These are phyloP conservation scores for Pichia sp. DNA, from an alignment of 1,139 yeast species.

Conservation along the genomic window DNA sequence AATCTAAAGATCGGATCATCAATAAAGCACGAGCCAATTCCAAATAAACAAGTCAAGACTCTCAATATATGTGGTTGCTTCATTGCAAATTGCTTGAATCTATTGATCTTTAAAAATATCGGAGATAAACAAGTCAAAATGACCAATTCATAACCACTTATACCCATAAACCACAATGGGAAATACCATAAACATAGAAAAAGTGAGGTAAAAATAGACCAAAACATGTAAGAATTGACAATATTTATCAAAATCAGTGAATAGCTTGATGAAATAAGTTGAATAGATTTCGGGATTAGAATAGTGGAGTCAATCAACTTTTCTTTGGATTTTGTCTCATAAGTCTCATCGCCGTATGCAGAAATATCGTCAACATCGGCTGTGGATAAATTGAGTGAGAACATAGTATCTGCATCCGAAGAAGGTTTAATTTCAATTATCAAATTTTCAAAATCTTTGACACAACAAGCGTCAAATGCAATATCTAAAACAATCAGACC, in stretches of 20 bases:
- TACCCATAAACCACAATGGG: constrained; percentile 97
- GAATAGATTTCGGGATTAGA: constrained; percentile 14
- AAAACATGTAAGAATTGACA: constrained; percentile 62
- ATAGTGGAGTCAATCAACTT: not conserved
- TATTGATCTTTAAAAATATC: constrained; percentile 45
- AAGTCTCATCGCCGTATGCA: not conserved
- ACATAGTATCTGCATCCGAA: constrained; percentile 23
- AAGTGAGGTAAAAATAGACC: constrained; percentile 77
- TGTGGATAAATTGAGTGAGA: constrained; percentile 19
- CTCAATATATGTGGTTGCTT: constrained; percentile 44
- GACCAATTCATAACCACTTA: constrained; percentile 85
- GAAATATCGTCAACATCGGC: constrained; percentile 8
- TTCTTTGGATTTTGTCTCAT: not conserved
- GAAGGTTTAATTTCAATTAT: constrained; percentile 34
- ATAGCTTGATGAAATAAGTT: constrained; percentile 26
- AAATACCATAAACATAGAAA: constrained; percentile 91
- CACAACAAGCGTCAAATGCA: constrained; percentile 75
- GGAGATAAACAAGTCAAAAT: constrained; percentile 41
- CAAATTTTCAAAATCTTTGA: constrained; percentile 55
- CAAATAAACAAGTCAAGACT: constrained; percentile 51
- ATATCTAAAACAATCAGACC: constrained; percentile 73
- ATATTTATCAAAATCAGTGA: constrained; percentile 38
- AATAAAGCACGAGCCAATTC: constrained; percentile 68
- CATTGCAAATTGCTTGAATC: constrained; percentile 35
- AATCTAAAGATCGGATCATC: constrained; percentile 64